These are phyloP conservation scores for Daldinia caldariorum DNA, from an alignment of 495 filamentous ascomycete genomes.

Conservation along the genomic window DNA sequence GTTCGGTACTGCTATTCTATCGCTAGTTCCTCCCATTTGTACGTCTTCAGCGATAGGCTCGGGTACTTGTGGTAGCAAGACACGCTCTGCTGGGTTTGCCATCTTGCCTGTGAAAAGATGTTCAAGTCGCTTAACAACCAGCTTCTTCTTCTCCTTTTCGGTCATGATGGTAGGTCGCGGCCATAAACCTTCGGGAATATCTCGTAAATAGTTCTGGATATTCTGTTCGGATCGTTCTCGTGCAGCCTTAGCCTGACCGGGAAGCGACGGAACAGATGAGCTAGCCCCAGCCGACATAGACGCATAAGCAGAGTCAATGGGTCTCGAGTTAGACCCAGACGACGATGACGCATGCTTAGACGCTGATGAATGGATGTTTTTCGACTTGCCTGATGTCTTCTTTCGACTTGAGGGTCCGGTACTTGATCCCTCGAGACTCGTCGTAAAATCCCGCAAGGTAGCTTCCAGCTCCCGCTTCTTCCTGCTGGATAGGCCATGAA, in stretches of 20 bases:
- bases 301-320: slow-evolving; percentile 77
- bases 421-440: slow-evolving; percentile 59
- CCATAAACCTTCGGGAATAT: slow-evolving; percentile 68
- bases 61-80: slow-evolving; percentile 52
- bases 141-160: slow-evolving; percentile 74
- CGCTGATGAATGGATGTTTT: slow-evolving; percentile 47
- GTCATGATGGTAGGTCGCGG: slow-evolving; percentile 64
- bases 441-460: slow-evolving; percentile 72
- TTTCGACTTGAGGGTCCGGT: slow-evolving; percentile 49
- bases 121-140: slow-evolving; percentile 75
- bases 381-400: slow-evolving; percentile 47
- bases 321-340: slow-evolving; percentile 63
- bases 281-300: slow-evolving; percentile 70
- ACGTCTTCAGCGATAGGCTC: slow-evolving; percentile 65
- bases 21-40: slow-evolving; percentile 56
- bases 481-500: slow-evolving; percentile 70
- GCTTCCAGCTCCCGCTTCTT: slow-evolving; percentile 80
- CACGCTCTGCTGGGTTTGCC: slow-evolving; percentile 46
- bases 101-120: slow-evolving; percentile 80
- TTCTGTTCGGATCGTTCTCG: slow-evolving; percentile 58
- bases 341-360: slow-evolving; percentile 61
- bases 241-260: slow-evolving; percentile 41
- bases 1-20: slow-evolving; percentile 26
- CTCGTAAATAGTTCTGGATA: slow-evolving; percentile 66
- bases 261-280: slow-evolving; percentile 47